Conservation (phyloP, 2,329 filamentous ascomycete species). For the Fusarium xylarioides region DNA sequence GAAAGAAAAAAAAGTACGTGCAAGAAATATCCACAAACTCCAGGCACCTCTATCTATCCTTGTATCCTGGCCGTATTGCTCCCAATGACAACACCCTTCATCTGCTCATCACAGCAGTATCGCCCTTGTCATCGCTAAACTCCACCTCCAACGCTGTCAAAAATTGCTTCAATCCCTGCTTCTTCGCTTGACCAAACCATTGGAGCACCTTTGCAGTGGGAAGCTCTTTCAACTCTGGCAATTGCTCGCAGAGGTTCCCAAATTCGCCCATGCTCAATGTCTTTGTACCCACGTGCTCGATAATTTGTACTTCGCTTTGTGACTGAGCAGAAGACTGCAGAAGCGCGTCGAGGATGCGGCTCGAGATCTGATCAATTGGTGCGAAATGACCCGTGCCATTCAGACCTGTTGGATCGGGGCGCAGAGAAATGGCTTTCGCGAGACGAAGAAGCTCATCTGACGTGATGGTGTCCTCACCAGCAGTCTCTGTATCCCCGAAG, state of each 20-base stretch:
- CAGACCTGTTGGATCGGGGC: not conserved
- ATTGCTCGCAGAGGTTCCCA: not conserved
- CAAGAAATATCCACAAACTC: not conserved
- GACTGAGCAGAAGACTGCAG: not conserved
- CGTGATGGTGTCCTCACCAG: not conserved
- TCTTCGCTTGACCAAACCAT: not conserved
- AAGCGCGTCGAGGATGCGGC: not conserved
- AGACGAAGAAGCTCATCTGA: not conserved
- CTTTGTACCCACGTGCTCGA: not conserved
- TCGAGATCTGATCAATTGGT: not conserved
- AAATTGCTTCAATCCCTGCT: not conserved
- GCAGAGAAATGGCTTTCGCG: not conserved
- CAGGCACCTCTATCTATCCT: not conserved
- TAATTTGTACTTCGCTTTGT: not conserved
- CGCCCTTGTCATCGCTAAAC: not conserved
- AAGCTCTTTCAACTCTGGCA: not conserved
- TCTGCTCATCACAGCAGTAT: not conserved
- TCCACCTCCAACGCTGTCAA: not conserved
- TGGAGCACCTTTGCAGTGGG: not conserved
- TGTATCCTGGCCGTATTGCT: not conserved
- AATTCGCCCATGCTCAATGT: slow-evolving; percentile 2
- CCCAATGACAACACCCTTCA: not conserved
- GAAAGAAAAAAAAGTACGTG: not conserved
- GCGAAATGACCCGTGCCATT: not conserved
- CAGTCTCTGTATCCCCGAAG: accelerated